phyloP scores from a whole-genome alignment of 1,284 basidiomycete genomes.

The Dichomitus squalens region DNA sequence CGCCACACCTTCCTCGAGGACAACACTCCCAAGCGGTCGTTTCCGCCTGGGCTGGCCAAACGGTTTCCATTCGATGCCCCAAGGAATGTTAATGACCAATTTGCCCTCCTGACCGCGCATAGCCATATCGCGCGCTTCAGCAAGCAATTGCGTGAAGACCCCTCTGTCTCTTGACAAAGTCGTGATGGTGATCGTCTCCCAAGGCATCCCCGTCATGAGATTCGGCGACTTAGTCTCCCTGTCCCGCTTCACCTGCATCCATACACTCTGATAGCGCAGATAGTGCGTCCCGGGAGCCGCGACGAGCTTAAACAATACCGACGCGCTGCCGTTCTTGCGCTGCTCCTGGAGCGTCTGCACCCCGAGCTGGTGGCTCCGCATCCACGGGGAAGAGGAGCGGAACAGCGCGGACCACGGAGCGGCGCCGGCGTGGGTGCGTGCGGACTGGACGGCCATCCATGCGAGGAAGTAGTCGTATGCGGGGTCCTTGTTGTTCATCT shows the following conservation, averaged over 20 bases:
- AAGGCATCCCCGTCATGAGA: slow-evolving; percentile 89
- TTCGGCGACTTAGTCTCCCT: slow-evolving; percentile 93
- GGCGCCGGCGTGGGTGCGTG: slow-evolving; percentile 35
- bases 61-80: slow-evolving; percentile 95
- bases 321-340: slow-evolving; percentile 85
- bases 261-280: slow-evolving; percentile 87
- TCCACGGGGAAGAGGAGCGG: slow-evolving; percentile 47
- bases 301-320: slow-evolving; percentile 89
- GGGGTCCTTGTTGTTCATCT: slow-evolving; percentile 95
- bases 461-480: slow-evolving; percentile 97
- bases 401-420: slow-evolving; percentile 29
- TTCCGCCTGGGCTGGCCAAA: slow-evolving; percentile 93
- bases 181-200: slow-evolving; percentile 97
- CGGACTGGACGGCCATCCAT: slow-evolving; percentile 86
- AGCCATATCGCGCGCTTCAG: slow-evolving; percentile 89
- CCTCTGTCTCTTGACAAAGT: slow-evolving; percentile 85
- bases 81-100: slow-evolving; percentile 94
- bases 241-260: slow-evolving; percentile 97
- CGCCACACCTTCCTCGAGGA: slow-evolving; percentile 79
- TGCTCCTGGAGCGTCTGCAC: slow-evolving; percentile 92
- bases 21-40: slow-evolving; percentile 89
- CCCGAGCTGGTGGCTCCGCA: slow-evolving; percentile 88
- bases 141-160: slow-evolving; percentile 81
- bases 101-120: slow-evolving; percentile 90
- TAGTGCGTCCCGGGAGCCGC: slow-evolving; percentile 96